Conservation (phyloP, 257 asterid genomes). For the Solanum tarapatanum region DNA sequence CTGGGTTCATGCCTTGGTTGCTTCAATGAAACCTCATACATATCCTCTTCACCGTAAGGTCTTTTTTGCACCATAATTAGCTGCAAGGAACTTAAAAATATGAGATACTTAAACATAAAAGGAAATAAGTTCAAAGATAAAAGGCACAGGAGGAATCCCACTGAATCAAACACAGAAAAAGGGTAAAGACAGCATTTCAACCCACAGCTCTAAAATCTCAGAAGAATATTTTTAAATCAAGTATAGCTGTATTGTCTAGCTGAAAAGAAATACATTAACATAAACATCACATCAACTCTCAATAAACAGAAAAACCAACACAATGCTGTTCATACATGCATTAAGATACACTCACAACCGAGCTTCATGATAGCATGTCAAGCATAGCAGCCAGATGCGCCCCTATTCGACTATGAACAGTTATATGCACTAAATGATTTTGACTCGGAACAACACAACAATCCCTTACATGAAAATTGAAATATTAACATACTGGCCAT, state of each 20-base stretch:
- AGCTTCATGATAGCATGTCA: not conserved
- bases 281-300: not conserved
- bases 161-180: not conserved
- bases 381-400: not conserved
- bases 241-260: not conserved
- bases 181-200: not conserved
- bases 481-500: not conserved
- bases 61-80: conserved; percentile 58
- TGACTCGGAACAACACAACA: not conserved
- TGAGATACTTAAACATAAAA: not conserved
- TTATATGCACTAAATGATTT: no score
- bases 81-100: not conserved
- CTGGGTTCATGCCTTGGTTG: conserved; percentile 37
- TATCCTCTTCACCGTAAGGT: conserved; percentile 37
- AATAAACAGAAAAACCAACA: not conserved
- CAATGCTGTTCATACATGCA: no score
- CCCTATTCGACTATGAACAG: not conserved
- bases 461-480: not conserved
- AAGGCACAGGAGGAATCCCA: not conserved
- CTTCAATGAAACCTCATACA: conserved; percentile 48
- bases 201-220: not conserved
- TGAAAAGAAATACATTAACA: not conserved
- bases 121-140: not conserved
- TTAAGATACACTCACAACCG: not conserved
- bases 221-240: not conserved